A percentile compares a stretch with the other conserved stretches of the same genome.
Conservation (phyloP, 2,329 filamentous ascomycete species). For the Penicillium hesseltinei region DNA sequence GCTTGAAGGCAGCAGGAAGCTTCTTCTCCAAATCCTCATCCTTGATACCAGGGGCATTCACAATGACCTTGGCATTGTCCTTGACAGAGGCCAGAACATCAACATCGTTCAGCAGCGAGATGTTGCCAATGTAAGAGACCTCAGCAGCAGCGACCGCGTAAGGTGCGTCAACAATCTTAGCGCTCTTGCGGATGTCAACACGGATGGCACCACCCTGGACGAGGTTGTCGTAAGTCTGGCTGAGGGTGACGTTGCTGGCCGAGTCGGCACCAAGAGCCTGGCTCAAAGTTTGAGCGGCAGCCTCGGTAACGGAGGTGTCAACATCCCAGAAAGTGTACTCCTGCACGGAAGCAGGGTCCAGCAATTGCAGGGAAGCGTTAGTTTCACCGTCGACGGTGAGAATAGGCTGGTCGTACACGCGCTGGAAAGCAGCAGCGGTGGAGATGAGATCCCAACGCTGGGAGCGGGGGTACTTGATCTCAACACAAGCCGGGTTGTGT, state of each 20-base stretch:
- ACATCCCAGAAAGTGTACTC: conserved; percentile 95
- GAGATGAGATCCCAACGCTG: conserved; percentile 59
- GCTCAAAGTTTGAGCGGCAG: conserved; percentile 62
- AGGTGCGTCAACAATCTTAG: conserved; percentile 78
- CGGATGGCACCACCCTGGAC: conserved; percentile 74
- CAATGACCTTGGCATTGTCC: conserved; percentile 67
- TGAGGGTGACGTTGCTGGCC: conserved; percentile 60
- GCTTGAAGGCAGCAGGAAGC: conserved; percentile 68
- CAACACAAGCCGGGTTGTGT: conserved; percentile 64
- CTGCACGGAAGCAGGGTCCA: conserved; percentile 58
- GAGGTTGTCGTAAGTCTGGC: conserved; percentile 61
- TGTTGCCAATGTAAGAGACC: conserved; percentile 72
- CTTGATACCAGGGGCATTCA: conserved; percentile 77
- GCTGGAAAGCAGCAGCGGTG: conserved; percentile 47
- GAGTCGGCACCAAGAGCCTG: conserved; percentile 61
- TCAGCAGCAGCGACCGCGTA: conserved; percentile 79
- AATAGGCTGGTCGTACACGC: conserved; percentile 44
- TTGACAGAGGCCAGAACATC: conserved; percentile 71
- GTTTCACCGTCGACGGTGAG: conserved; percentile 27
- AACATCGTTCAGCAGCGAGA: conserved; percentile 75
- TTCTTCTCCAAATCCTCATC: conserved; percentile 87
- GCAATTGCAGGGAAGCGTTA: conserved; percentile 50
- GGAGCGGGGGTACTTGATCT: conserved; percentile 85
- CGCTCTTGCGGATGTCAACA: conserved; percentile 80
- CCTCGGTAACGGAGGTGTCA: conserved; percentile 67